These are phyloP conservation scores for Emericellopsis atlantica DNA, from an alignment of 2,329 filamentous ascomycete species.

Conservation along the genomic window DNA sequence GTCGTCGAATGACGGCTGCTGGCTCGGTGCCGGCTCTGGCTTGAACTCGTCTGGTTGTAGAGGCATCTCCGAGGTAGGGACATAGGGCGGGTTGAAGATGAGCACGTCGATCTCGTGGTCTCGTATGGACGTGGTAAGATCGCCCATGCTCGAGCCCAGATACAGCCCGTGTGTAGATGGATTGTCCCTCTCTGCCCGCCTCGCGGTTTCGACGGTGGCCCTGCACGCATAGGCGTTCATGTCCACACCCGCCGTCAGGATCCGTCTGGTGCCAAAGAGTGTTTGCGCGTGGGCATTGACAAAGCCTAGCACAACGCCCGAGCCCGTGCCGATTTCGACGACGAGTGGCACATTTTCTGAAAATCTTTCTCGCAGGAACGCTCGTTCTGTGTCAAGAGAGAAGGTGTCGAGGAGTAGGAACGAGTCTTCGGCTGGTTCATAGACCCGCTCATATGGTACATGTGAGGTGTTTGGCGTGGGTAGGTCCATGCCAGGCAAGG, in stretches of 20 bases:
- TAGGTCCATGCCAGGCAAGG: conserved; percentile 24
- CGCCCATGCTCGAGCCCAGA: conserved; percentile 55
- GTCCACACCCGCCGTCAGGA: conserved; percentile 69
- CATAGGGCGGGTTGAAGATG: conserved; percentile 95
- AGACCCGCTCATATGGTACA: conserved; percentile 76
- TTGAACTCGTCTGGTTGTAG: conserved; percentile 22
- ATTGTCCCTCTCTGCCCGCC: conserved; percentile 24
- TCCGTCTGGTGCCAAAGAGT: conserved; percentile 59
- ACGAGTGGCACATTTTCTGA: conserved; percentile 43
- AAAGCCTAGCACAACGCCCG: conserved; percentile 88
- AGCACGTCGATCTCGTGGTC: conserved; percentile 59
- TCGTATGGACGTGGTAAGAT: conserved; percentile 54
- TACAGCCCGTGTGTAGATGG: conserved; percentile 33
- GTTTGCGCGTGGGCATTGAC: conserved; percentile 58
- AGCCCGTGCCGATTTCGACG: conserved; percentile 81
- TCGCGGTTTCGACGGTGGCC: conserved; percentile 60
- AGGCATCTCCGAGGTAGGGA: conserved; percentile 71
- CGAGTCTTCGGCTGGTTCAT: conserved; percentile 93
- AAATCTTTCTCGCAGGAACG: conserved; percentile 58
- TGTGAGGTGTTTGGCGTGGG: conserved; percentile 90
- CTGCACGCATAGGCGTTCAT: conserved; percentile 74
- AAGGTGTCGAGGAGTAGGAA: conserved; percentile 89
- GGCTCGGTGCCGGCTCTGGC: conserved; percentile 9
- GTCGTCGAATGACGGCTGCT: conserved; percentile 49
- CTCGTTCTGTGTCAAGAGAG: conserved; percentile 54